Base-by-base conservation (phyloP, 768 basidiomycete genomes). In the Mrakia hoshinonis region DNA sequence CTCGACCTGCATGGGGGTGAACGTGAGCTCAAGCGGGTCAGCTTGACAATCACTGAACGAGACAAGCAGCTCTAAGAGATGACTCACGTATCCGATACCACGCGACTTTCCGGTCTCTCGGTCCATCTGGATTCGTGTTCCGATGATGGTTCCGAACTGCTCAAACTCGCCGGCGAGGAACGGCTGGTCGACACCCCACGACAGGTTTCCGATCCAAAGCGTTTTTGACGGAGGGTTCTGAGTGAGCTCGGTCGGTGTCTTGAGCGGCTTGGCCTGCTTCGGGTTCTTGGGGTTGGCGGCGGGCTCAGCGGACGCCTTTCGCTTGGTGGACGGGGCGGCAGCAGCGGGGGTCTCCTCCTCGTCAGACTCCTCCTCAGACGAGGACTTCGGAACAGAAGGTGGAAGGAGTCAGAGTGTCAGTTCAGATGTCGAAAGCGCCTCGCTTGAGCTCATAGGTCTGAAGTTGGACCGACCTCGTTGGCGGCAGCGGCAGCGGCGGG, bases 121-220 rank as follows among this genome's bases (percentile, higher is more conserved):
- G 78, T 83, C 82, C 69, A 80, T 79, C 85, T 75, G 90, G 70
- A 98, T 91, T 22, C 85, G 87, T 4, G 91, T 92, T 22, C 86
- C 87, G 72, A 87, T 85, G 76, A 99, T 86, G 81, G 94, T 90
- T 63, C 96, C 96, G 76, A 88, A 93, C 68, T 84, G 82, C 48
- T 89, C 87, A 75, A 99, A 97, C 80, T 96, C 94, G 79, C 87
- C 84, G 58, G 89, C 86, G 73, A 98, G 87, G 84, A 92, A 90
- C 79, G 96, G 95, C 78, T 91, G 89, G 82, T 97, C 95, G 73
- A 98, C 89, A 78, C 89, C 90, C 93, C 93, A 99, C 12, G 92
- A 94, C 51, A 99, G 85, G 70, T 85, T 85, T 64, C 94, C 95
- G 74, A 99, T 92, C 77, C 94, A 98, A 75, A 97, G 85, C 43